These are phyloP conservation scores for Rubia tinctorum DNA, from an alignment of 305 asterid genomes.

Conservation along the genomic window DNA sequence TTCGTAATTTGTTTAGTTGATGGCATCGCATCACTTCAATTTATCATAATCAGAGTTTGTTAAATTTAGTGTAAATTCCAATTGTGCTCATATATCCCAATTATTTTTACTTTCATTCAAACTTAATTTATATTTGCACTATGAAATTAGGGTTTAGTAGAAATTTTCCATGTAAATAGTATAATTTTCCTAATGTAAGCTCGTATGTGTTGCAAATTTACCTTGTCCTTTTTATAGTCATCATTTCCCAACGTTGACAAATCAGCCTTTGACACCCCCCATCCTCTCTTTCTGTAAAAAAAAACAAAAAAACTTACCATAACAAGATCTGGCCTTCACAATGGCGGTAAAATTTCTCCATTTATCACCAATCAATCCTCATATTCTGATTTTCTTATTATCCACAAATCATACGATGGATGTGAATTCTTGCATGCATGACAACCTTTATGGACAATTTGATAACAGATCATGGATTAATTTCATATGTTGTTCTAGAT, in stretches of 20 bases:
- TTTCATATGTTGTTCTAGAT: not conserved
- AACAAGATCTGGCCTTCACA: not conserved
- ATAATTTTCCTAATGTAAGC: too few species aligned
- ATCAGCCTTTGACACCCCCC: not conserved
- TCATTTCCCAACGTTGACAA: not conserved
- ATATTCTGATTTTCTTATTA: not conserved
- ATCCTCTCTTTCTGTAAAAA: not conserved
- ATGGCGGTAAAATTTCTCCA: constrained; percentile 19
- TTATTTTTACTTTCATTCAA: too few species aligned
- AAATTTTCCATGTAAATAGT: too few species aligned
- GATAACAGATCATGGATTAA: not conserved
- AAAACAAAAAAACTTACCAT: too few species aligned
- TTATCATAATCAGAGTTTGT: too few species aligned
- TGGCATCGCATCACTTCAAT: too few species aligned
- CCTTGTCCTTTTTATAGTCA: not conserved
- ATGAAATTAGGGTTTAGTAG: too few species aligned
- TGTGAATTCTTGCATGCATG: not conserved
- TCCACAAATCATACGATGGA: not conserved
- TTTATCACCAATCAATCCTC: too few species aligned
- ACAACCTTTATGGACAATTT: not conserved
- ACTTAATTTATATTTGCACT: not conserved
- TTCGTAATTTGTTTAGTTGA: too few species aligned
- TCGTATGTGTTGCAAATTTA: too few species aligned
- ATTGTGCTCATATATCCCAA: too few species aligned
- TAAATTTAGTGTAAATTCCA: too few species aligned